These are phyloP conservation scores for Rhododendron ovatum DNA, from an alignment of 148 eudicot genomes.

Conservation along the genomic window DNA sequence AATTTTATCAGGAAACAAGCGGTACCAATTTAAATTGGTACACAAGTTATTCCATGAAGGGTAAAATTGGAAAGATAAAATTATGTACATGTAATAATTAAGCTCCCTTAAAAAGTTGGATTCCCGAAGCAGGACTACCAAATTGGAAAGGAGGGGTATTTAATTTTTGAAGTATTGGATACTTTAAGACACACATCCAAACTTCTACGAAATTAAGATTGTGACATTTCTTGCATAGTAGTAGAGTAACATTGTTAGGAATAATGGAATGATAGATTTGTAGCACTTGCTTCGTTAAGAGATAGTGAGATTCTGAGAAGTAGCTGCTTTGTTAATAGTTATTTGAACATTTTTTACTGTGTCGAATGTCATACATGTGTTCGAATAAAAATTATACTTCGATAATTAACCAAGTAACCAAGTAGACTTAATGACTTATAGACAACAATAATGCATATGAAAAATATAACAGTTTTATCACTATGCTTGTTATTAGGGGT, in stretches of 20 bases:
- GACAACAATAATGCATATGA: neutral
- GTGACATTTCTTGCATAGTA: neutral
- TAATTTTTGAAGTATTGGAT: too few species aligned
- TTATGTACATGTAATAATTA: too few species aligned
- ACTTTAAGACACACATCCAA: neutral
- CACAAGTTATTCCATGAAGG: neutral
- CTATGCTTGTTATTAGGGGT: neutral
- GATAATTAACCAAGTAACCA: neutral
- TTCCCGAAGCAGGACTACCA: neutral
- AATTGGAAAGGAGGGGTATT: too few species aligned
- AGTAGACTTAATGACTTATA: neutral
- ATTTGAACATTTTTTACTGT: neutral
- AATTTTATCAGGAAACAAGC: neutral
- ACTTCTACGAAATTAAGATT: too few species aligned
- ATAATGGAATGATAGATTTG: too few species aligned
- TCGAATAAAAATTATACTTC: too few species aligned
- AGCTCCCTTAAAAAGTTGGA: neutral
- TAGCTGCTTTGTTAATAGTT: neutral
- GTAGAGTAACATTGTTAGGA: too few species aligned
- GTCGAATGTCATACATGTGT: neutral
- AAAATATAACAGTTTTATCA: neutral
- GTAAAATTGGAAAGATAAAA: too few species aligned
- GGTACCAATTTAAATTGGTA: neutral
- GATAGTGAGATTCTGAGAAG: neutral
- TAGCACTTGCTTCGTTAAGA: neutral